Evolutionary conservation across 1,284 basidiomycete genomes (phyloP), one percentile per base, ranked within the genome.

Genomic region (Grifola frondosa): DNA sequence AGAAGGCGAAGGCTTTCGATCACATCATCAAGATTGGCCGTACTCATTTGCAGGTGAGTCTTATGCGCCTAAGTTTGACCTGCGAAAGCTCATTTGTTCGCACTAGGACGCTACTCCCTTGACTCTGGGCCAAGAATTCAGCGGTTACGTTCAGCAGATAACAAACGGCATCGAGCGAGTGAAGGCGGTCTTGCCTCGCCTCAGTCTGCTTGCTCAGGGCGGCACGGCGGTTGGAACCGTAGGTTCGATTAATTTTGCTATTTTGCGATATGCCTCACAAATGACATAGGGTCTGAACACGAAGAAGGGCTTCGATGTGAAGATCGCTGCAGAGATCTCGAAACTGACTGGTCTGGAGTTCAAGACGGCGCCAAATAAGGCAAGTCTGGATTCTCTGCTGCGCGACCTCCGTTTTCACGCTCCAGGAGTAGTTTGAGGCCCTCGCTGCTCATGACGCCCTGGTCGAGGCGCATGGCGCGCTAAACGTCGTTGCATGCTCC

Each of bases 211-310:
- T 43, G 97, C 97, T 23, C 97, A 99, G 70, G 97, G 97, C 57
- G 97, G 97, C 50, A 99, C 97, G 25, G 97, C 97, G 40, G 97
- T 99, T 48, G 97, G 97, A 51, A 99, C 94, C 46, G 91, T 92
- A 57, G 67, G 84, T 71, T 16, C 12, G 15, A 12, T 11, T 13
- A 20, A 17, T 16, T 13, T 17, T 12, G 33, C 9, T 21, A 13
- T 28, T 15, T 37, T 23, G 17, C 33, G 17, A 32, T 12, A 20
- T 38, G 16, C 40, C 42, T 41, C 37, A 26, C 28, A 29, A n/a
- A 30, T 13, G 24, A 15, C 47, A 25, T 54, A 93, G 92, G 96
- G 97, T 34, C 71, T 99, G 53, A 99, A 99, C 77, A 99, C 97
- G 48, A 91, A 83, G 69, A 89, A 84, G 67, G 97, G 97, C 40